phyloP scores from a whole-genome alignment of 2,329 filamentous ascomycete genomes.

The Eutypella sp. region DNA sequence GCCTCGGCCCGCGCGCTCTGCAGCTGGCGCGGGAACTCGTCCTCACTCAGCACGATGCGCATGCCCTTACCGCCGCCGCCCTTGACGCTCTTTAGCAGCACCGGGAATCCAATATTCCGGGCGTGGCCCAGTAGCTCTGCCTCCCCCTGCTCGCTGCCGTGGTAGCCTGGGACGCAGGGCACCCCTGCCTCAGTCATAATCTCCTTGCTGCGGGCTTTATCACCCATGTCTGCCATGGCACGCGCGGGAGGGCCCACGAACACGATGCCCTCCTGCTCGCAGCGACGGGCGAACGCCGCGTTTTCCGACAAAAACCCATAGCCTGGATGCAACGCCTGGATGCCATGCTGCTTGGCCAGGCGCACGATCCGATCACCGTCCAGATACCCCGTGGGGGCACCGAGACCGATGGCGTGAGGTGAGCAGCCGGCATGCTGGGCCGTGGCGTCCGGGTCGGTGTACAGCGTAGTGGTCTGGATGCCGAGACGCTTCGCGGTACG shows the following conservation, averaged over 20 bases:
- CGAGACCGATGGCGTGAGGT: constrained; percentile 77
- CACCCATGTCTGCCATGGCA: constrained; percentile 70
- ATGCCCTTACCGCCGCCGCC: constrained; percentile 84
- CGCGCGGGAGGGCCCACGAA: constrained; percentile 88
- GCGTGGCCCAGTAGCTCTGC: constrained; percentile 61
- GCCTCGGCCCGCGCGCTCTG: constrained; percentile 71
- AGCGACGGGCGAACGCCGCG: constrained; percentile 80
- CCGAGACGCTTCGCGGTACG: constrained; percentile 83
- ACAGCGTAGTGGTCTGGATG: constrained; percentile 89
- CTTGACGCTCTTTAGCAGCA: constrained; percentile 74
- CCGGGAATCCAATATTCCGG: constrained; percentile 61
- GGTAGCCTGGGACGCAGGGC: constrained; percentile 93
- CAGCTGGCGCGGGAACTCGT: constrained; percentile 67
- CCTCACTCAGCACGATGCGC: constrained; percentile 63
- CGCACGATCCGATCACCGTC: constrained; percentile 90
- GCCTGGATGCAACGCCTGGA: constrained; percentile 88
- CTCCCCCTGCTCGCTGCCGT: constrained; percentile 75
- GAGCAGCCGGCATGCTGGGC: constrained; percentile 87
- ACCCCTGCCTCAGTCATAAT: constrained; percentile 96
- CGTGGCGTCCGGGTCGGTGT: constrained; percentile 83
- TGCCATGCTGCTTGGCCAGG: constrained; percentile 79
- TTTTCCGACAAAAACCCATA: constrained; percentile 98
- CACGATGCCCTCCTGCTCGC: constrained; percentile 81
- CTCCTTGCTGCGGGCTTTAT: constrained; percentile 73
- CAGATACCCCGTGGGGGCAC: constrained; percentile 79